A percentile compares a stretch with the other conserved stretches of the same genome.
phyloP scores from a whole-genome alignment of 1,284 basidiomycete species.

The Microbotryum silenes-acaulis region DNA sequence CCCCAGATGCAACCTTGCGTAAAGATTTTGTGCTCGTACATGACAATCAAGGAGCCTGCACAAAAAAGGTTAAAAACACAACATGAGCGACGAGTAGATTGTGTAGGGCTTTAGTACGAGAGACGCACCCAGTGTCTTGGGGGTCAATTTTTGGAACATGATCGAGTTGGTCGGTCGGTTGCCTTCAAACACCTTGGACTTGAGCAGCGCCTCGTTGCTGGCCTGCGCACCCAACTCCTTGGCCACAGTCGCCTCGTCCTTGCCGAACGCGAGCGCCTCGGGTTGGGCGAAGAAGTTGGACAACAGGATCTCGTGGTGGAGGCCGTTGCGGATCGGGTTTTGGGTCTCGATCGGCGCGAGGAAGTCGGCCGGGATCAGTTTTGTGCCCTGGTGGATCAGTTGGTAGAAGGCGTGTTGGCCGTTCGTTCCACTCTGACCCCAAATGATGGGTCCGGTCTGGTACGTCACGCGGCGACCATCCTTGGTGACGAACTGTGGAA shows the following conservation, averaged over 20 bases:
- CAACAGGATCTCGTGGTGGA: constrained; percentile 94
- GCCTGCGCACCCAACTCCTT: constrained; percentile 67
- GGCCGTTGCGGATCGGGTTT: constrained; percentile 76
- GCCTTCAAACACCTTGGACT: constrained; percentile 97
- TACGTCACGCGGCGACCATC: constrained; percentile 84
- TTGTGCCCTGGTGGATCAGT: constrained; percentile 38
- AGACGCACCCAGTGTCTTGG: constrained; percentile 64
- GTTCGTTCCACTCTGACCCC: constrained; percentile 97
- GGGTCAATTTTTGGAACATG: constrained; percentile 86
- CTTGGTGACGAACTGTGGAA: constrained; percentile 68
- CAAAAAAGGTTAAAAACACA: not conserved
- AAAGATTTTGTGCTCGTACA: constrained; percentile 99
- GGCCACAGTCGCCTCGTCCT: constrained; percentile 79
- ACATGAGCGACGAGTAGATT: not conserved
- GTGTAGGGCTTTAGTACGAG: not conserved
- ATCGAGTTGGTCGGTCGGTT: constrained; percentile 97
- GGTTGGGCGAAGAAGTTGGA: constrained; percentile 90
- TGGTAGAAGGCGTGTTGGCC: constrained; percentile 99
- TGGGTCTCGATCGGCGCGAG: constrained; percentile 87
- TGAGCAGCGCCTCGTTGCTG: constrained; percentile 72
- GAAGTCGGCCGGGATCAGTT: constrained; percentile 58
- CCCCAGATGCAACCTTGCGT: constrained; percentile 95
- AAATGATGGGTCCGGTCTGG: constrained; percentile 98
- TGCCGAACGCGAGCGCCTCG: constrained; percentile 86
- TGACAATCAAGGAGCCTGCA: constrained; percentile 67